Percentiles rank a stretch among this genome's conserved stretches.
phyloP scores from a whole-genome alignment of 2,329 filamentous ascomycete species.

The Pseudogymnoascus pannorum region DNA sequence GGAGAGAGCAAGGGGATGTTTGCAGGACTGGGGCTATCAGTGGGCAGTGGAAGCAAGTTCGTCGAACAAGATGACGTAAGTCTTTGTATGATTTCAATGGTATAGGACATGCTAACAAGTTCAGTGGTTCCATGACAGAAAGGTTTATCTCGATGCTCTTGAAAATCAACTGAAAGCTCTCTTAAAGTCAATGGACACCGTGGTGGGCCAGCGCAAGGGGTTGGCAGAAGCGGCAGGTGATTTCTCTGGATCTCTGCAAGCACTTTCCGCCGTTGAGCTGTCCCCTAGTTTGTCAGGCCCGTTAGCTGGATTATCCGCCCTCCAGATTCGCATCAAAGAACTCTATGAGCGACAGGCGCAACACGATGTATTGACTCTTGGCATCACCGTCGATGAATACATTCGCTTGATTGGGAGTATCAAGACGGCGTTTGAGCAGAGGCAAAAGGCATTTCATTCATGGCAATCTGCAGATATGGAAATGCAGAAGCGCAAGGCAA shows the following conservation, averaged over 20 bases:
- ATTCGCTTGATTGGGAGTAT: slow-evolving; percentile 92
- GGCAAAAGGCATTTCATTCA: slow-evolving; percentile 90
- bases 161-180: slow-evolving; percentile 86
- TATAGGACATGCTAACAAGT: slow-evolving; percentile 19
- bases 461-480: slow-evolving; percentile 92
- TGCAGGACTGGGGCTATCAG: slow-evolving; percentile 71
- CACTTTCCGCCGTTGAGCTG: slow-evolving; percentile 84
- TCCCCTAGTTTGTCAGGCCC: slow-evolving; percentile 83
- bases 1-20: slow-evolving; percentile 91
- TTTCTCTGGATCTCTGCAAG: slow-evolving; percentile 87
- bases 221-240: slow-evolving; percentile 90
- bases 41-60: slow-evolving; percentile 78
- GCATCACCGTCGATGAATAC: slow-evolving; percentile 97
- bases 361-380: slow-evolving; percentile 91
- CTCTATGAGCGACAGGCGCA: slow-evolving; percentile 95
- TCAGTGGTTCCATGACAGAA: slow-evolving; percentile 96
- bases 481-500: slow-evolving; percentile 77
- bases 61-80: slow-evolving; percentile 93
- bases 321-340: slow-evolving; percentile 89
- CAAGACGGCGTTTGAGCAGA: slow-evolving; percentile 84
- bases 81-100: neutral
- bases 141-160: slow-evolving; percentile 86
- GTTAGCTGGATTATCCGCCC: slow-evolving; percentile 82
- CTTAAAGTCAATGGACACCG: slow-evolving; percentile 87
- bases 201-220: slow-evolving; percentile 85